phyloP scores from a whole-genome alignment of 768 basidiomycete species.

The Dictyophora rubrovolvata region DNA sequence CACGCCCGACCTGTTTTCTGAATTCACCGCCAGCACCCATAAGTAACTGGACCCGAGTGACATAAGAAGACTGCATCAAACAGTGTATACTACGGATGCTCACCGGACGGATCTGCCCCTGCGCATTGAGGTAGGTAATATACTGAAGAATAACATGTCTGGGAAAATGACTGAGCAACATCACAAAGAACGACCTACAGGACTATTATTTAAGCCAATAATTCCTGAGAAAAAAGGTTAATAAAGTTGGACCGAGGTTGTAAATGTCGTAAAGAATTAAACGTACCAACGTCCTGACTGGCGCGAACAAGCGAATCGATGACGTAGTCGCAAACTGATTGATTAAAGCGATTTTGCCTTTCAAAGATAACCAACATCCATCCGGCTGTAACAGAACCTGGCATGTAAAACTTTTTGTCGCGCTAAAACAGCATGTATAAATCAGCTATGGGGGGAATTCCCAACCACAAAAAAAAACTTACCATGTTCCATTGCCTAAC shows the following conservation, averaged over 20 bases:
- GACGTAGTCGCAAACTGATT: conserved; percentile 41
- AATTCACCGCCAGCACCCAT: conserved; percentile 40
- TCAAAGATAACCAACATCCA: conserved; percentile 68
- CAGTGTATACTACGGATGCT: conserved; percentile 7
- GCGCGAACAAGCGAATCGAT: conserved; percentile 39
- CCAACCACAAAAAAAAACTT: conserved; percentile 13
- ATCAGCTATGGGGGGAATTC: conserved; percentile 4
- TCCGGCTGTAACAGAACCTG: conserved; percentile 34
- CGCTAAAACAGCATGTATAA: conserved; percentile 24
- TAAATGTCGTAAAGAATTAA: not conserved
- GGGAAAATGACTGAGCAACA: not conserved
- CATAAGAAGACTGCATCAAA: not conserved
- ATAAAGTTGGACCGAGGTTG: not conserved
- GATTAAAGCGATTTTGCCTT: conserved; percentile 43
- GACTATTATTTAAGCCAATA: conserved; percentile 32
- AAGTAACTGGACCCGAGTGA: conserved; percentile 31
- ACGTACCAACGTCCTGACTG: conserved; percentile 51
- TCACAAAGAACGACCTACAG: conserved; percentile 16
- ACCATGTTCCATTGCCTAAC: conserved; percentile 80
- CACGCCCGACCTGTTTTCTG: conserved; percentile 24
- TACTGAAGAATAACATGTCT: not conserved
- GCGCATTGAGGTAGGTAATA: conserved; percentile 33
- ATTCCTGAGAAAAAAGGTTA: conserved; percentile 41
- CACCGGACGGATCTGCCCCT: conserved; percentile 42
- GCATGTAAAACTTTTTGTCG: conserved; percentile 62